phyloP scores from a whole-genome alignment of 2,329 filamentous ascomycete genomes.

The Fusarium sp. region DNA sequence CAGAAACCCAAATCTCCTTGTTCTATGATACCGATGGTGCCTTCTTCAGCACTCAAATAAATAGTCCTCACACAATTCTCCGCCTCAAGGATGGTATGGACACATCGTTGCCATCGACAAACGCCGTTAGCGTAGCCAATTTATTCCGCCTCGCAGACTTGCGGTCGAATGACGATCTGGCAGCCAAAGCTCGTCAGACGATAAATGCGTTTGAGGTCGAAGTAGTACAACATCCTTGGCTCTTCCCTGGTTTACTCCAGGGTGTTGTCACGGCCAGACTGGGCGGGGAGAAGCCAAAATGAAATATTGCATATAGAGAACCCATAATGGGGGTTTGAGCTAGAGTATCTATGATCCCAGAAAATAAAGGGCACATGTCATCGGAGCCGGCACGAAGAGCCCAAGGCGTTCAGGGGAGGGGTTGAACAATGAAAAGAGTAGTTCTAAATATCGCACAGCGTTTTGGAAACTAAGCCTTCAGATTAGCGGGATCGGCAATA shows the following conservation, averaged over 20 bases:
- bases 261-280: conserved; percentile 80
- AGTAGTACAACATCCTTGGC: conserved; percentile 90
- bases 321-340: conserved; percentile 39
- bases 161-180: conserved; percentile 74
- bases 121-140: conserved; percentile 87
- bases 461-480: neutral
- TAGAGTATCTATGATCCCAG: neutral
- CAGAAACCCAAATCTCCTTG: conserved; percentile 77
- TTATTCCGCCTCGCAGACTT: conserved; percentile 83
- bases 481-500: neutral
- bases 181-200: conserved; percentile 75
- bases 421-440: neutral
- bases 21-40: conserved; percentile 81
- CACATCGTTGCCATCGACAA: conserved; percentile 88
- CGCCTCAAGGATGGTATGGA: conserved; percentile 97
- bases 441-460: neutral
- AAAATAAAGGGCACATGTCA: neutral
- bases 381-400: neutral
- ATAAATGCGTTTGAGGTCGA: conserved; percentile 91
- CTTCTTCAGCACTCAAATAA: conserved; percentile 78
- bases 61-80: conserved; percentile 78
- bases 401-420: conserved; percentile 16
- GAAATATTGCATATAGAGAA: conserved; percentile 44
- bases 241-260: conserved; percentile 85
- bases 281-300: conserved; percentile 65